Base-by-base conservation (phyloP, 257 asterid genomes). In the Penstemon barbatus region DNA sequence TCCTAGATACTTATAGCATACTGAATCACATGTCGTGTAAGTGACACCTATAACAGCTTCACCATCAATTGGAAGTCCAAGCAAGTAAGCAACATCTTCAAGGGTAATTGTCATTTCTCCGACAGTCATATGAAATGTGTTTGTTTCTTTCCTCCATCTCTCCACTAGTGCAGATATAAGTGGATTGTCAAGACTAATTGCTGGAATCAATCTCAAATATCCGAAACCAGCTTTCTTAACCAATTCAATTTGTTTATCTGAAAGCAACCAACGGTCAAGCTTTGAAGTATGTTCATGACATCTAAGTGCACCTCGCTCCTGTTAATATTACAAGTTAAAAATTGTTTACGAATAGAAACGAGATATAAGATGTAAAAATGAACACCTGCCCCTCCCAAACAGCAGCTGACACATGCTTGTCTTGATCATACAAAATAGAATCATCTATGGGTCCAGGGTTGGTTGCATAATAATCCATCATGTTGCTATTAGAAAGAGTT, bases 241-340 rank as follows among this genome's bases (percentile, higher is more conserved):
- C 61, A 90, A 56, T 57, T 80, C 81, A 15, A 76, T 57, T 46
- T 80, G 84, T 69, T 66, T 82, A 49, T 85, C 95, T 0, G 93
- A 85, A 52, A 94, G 96, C 80, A 83, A 75, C 99, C 99, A 94
- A 39, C 86, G 88, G 71, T 91, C 99, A 63, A 94, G 96, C 91
- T 91, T 90, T 65, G 99, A 94, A 65, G 99, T 94, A 77, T 94
- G 99, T 68, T 94, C 97, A 77, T 91, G 97, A 75, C 99, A 94
- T 77, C 99, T 81, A 71, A 94, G 97, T 67, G 96, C 97, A 56
- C 96, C 95, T 46, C 96, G 84, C 79, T 94, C 97, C 97, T 94
- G 88, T 75, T 74, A 40, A 80, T 62, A 71, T 70, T 12, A 36
- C 45, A 71, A 50, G 43, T 59, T 58, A 57, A 7, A 40, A 45